Evolutionary conservation across 768 basidiomycete genomes (phyloP), one percentile per base, ranked within the genome.

Genomic region (Mycena filopes): DNA sequence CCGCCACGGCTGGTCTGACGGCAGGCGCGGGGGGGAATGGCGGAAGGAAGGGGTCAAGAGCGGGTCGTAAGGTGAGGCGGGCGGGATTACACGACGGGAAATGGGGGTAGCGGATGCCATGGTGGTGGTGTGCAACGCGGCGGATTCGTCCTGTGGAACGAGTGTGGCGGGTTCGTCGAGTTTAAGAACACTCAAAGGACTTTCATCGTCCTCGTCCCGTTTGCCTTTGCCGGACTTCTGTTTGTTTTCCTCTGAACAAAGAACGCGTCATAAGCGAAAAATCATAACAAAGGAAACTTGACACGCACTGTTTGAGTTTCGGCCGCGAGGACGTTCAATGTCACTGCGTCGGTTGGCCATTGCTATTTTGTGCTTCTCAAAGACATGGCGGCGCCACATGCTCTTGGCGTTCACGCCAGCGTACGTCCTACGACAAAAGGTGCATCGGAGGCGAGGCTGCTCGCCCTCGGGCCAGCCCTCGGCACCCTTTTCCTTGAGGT

Each of bases 361-460:
- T 41, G 93, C 91, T 72, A 95, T 92, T 77, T 93, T 94, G 75
- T 95, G 93, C 73, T 94, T 94, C 78, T 95, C 93, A 67, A 90
- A 93, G 31, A 95, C 93, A 75, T 95, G 93, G 49, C 93, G 83
- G 63, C 93, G 81, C 93, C 93, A 95, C 93, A 95, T 95, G 73
- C 92, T 94, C 78, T 94, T 94, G 8, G 93, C 93, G 73, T 95
- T 95, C 33, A 93, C 91, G 13, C 93, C 93, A 4, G 92, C 90
- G 70, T 95, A 95, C 7, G 89, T 90, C 68, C 93, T 84, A 69
- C 93, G 81, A 71, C 93, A 95, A 72, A 95, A 94, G 1, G 93
- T 94, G 77, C 93, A 95, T 50, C 93, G 84, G 26, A 95, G 82
- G 20, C 90, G 80, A 10, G 92, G 92, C 70, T 92, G 91, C 74